Evolutionary conservation across 805 yeast species (phyloP), one percentile per base, ranked within the genome.

Genomic region (Jamesozyma lodderae): DNA sequence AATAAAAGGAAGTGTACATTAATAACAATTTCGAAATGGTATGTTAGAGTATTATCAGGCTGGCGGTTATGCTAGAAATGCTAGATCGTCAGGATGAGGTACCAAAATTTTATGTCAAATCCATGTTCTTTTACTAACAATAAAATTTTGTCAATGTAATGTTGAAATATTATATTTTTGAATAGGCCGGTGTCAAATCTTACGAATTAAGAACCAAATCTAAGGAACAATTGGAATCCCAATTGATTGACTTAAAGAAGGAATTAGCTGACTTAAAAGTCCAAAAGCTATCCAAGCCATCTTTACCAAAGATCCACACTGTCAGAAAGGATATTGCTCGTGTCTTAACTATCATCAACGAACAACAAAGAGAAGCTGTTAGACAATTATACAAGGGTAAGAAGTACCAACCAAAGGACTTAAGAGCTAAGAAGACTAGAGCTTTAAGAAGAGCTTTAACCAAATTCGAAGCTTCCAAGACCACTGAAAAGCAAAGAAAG

Each of bases 361-460:
- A 81, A 64, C 86, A 83, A 77, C 96, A 87, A 75, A 87, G 98
- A 76, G 87, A 81, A 58, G 79, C 81, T 60, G 96, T 86, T 68
- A 85, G 86, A 73, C 92, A 81, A 67, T 81, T 84, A 79, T 88
- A 88, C 92, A 77, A 79, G 59, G 92, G 88, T 71, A 81, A 85
- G 81, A 88, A 87, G 76, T 84, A 79, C 82, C 77, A 79, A 70
- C 98, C 99, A 77, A 88, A 90, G 78, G 96, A 90, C 71, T 80
- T 92, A 75, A 92, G 97, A 77, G 95, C 87, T 62, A 92, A 92
- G 92, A 85, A 92, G 83, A 92, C 99, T 73, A 90, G 99, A 82
- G 97, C 99, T 72, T 75, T 92, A 73, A 90, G 99, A 84, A 84
- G 98, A 80, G 79, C 81, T 68, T 79, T 92, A 68, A 79, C 96